Percentiles rank a stretch among this genome's conserved stretches.
Evolutionary conservation across 495 filamentous ascomycete genomes (phyloP).

Genomic region (Xylaria acuta): DNA sequence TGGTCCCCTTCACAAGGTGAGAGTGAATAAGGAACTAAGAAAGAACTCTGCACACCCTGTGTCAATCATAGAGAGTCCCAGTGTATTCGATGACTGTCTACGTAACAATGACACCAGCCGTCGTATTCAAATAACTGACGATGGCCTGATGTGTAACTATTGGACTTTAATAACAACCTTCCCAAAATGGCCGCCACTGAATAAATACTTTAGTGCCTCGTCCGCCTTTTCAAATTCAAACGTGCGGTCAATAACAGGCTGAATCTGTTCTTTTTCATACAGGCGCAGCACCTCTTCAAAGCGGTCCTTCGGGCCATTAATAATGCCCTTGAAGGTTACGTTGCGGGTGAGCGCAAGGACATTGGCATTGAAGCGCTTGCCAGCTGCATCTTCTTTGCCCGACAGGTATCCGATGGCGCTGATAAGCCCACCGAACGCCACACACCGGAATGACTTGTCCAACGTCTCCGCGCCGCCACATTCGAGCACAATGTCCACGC

Average conservation of each 20-base stretch:
- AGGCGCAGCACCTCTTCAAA: conserved; percentile 46
- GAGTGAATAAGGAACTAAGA: not conserved
- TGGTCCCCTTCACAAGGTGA: not conserved
- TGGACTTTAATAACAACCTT: conserved; percentile 52
- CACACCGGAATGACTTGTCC: conserved; percentile 46
- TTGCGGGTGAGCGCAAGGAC: conserved; percentile 46
- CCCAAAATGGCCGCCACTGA: conserved; percentile 50
- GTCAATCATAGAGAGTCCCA: not conserved
- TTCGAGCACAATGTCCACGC: conserved; percentile 58
- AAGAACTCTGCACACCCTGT: not conserved
- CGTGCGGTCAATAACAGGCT: conserved; percentile 45
- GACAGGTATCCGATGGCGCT: conserved; percentile 52
- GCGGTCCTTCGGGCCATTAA: conserved; percentile 44
- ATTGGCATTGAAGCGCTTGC: conserved; percentile 46
- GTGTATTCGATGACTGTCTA: not conserved
- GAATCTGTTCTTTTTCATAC: conserved; percentile 43
- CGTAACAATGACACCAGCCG: not conserved
- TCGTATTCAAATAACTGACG: not conserved
- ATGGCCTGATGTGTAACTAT: not conserved
- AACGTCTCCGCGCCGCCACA: conserved; percentile 56
- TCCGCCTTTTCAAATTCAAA: conserved; percentile 48
- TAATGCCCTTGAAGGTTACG: conserved; percentile 46
- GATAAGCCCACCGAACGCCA: conserved; percentile 54
- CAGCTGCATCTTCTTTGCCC: conserved; percentile 51
- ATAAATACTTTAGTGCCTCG: conserved; percentile 55